These are phyloP conservation scores for Acorus gramineus DNA, from an alignment of 106 monocot species.

Conservation along the genomic window DNA sequence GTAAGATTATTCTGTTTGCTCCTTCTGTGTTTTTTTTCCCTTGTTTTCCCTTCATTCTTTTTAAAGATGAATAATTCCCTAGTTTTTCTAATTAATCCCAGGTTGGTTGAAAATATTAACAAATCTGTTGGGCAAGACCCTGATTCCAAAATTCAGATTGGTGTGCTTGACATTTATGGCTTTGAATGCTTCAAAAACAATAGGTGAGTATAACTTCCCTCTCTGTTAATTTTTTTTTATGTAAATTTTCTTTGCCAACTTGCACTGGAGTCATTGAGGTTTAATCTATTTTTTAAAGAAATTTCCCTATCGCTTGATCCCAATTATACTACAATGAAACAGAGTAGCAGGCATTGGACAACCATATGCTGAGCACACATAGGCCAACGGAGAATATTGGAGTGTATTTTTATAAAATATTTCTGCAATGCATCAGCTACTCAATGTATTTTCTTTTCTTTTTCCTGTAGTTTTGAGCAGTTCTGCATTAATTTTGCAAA, in stretches of 20 bases:
- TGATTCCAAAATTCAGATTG: constrained; percentile 69
- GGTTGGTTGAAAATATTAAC: constrained; percentile 94
- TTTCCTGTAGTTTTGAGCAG: constrained; percentile 74
- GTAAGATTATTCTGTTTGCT: constrained; percentile 22
- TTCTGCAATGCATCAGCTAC: constrained; percentile 1
- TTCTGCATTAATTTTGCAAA: constrained; percentile 99
- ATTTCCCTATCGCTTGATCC: too few relatives aligned
- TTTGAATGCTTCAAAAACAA: constrained; percentile 85
- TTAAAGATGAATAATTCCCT: constrained; percentile 1
- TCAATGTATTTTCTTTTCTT: constrained; percentile 4
- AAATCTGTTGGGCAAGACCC: constrained; percentile 83
- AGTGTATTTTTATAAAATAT: constrained; percentile 1
- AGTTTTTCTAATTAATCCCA: constrained; percentile 14
- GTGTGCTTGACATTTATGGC: constrained; percentile 86
- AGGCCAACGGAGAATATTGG: too few relatives aligned
- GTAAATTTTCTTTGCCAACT: too few relatives aligned
- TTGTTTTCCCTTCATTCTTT: not conserved
- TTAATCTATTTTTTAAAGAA: too few relatives aligned
- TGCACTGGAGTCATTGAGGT: too few relatives aligned
- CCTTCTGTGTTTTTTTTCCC: not conserved
- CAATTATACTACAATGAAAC: too few relatives aligned
- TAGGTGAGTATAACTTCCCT: constrained; percentile 28
- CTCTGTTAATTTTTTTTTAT: too few relatives aligned
- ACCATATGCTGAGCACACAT: too few relatives aligned
- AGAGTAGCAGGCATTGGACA: too few relatives aligned